A percentile compares a stretch with the other conserved stretches of the same genome.
Evolutionary conservation across 768 basidiomycete genomes (phyloP).

Genomic region (Russula vinacea): DNA sequence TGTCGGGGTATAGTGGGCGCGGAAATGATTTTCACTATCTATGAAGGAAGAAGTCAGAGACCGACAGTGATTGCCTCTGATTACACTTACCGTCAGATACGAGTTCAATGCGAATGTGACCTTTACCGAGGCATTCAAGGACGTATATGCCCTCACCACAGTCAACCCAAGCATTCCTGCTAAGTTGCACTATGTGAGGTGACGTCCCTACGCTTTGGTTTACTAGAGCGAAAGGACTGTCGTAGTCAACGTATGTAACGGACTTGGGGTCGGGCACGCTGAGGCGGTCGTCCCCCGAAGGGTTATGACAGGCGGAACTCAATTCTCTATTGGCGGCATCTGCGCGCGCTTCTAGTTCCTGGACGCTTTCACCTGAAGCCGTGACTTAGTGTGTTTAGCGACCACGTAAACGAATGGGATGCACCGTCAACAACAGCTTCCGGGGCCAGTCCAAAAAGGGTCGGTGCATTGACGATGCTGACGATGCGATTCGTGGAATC

Average conservation of each 20-base stretch:
- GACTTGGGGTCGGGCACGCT: slow-evolving; percentile 54
- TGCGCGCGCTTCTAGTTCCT: slow-evolving; percentile 46
- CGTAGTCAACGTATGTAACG: slow-evolving; percentile 73
- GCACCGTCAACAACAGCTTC: slow-evolving; percentile 61
- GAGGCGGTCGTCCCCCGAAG: slow-evolving; percentile 7
- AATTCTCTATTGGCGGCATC: slow-evolving; percentile 28
- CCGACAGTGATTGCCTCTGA: not conserved
- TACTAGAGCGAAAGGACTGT: slow-evolving; percentile 64
- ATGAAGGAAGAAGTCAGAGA: not conserved
- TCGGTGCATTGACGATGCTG: slow-evolving; percentile 76
- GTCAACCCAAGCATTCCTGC: slow-evolving; percentile 71
- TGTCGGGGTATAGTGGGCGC: slow-evolving; percentile 54
- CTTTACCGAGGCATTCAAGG: slow-evolving; percentile 69
- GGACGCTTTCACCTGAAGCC: slow-evolving; percentile 49
- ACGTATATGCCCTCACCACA: slow-evolving; percentile 71
- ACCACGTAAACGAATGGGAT: slow-evolving; percentile 9
- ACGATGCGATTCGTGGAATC: slow-evolving; percentile 65
- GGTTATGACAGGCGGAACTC: slow-evolving; percentile 32
- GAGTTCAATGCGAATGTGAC: slow-evolving; percentile 62
- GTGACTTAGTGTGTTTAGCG: slow-evolving; percentile 11
- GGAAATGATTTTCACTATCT: slow-evolving; percentile 39
- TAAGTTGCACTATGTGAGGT: slow-evolving; percentile 54
- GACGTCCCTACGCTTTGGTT: slow-evolving; percentile 45
- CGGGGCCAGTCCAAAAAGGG: slow-evolving; percentile 84
- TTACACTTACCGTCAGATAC: slow-evolving; percentile 18